These are phyloP conservation scores for Mimosa bimucronata DNA, from an alignment of 306 rosid species.

Conservation along the genomic window DNA sequence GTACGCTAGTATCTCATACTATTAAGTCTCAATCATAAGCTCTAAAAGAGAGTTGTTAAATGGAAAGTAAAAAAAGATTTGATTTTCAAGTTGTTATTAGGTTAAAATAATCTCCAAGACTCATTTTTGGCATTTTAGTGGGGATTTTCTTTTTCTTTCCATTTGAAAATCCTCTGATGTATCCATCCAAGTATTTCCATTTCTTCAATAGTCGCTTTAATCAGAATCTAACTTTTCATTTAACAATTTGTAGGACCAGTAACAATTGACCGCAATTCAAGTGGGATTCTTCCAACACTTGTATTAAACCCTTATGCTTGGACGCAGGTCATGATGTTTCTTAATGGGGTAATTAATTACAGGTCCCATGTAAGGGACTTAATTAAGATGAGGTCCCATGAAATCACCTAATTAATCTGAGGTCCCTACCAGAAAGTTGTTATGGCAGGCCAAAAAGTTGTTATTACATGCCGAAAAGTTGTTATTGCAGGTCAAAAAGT, in stretches of 20 bases:
- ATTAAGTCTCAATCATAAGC: too few species aligned
- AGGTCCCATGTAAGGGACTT: too few species aligned
- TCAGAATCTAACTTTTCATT: slow-evolving; percentile 8
- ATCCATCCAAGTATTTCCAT: background rate
- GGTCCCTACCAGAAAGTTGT: too few species aligned
- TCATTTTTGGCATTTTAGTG: background rate
- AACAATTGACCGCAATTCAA: slow-evolving; percentile 22
- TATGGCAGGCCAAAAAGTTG: too few species aligned
- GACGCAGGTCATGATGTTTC: slow-evolving; percentile 39
- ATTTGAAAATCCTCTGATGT: background rate
- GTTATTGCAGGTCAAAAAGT: too few species aligned
- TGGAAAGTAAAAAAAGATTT: background rate
- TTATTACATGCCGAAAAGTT: too few species aligned
- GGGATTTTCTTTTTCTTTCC: background rate
- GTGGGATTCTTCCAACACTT: slow-evolving; percentile 46
- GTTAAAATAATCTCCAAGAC: background rate
- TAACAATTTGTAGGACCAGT: slow-evolving; percentile 52
- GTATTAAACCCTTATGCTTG: slow-evolving; percentile 49
- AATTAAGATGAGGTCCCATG: too few species aligned
- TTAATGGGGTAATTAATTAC: too few species aligned
- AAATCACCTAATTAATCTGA: too few species aligned
- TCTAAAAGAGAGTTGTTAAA: background rate
- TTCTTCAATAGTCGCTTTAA: background rate
- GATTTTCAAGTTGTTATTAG: background rate
- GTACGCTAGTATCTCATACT: too few species aligned